phyloP scores from a whole-genome alignment of 2,329 filamentous ascomycete genomes.

The Microcera coccophila region DNA sequence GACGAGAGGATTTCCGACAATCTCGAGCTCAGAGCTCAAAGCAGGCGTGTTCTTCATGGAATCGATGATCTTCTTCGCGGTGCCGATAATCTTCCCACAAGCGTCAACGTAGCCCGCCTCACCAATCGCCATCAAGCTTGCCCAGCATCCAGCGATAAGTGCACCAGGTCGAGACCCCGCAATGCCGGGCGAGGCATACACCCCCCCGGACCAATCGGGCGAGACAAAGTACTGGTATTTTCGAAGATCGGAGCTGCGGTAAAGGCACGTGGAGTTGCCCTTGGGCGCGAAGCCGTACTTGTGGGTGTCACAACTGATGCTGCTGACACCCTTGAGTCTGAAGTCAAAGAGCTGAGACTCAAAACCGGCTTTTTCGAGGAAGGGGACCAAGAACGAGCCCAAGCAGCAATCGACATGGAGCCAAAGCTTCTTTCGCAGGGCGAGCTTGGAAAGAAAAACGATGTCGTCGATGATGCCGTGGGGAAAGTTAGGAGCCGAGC shows the following conservation, averaged over 20 bases:
- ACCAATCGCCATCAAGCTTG: conserved; percentile 82
- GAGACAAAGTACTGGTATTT: conserved; percentile 95
- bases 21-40: conserved; percentile 67
- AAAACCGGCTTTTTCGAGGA: conserved; percentile 90
- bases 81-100: conserved; percentile 82
- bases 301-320: conserved; percentile 95
- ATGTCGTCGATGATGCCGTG: conserved; percentile 99
- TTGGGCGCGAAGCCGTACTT: conserved; percentile 99
- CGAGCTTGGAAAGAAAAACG: conserved; percentile 74
- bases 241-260: conserved; percentile 74
- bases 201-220: conserved; percentile 90
- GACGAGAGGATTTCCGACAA: conserved; percentile 82
- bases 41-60: conserved; percentile 66
- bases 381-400: conserved; percentile 89
- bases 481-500: conserved; percentile 94
- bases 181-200: conserved; percentile 90
- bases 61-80: conserved; percentile 75
- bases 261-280: conserved; percentile 89
- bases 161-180: conserved; percentile 90
- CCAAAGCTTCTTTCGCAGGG: conserved; percentile 72
- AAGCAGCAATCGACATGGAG: conserved; percentile 98
- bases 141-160: conserved; percentile 94
- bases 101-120: conserved; percentile 83
- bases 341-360: conserved; percentile 89
- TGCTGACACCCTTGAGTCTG: conserved; percentile 87